Percentiles rank a stretch among this genome's conserved stretches.
These are phyloP conservation scores for Russula vinacea DNA, from an alignment of 768 basidiomycete genomes.

Conservation along the genomic window DNA sequence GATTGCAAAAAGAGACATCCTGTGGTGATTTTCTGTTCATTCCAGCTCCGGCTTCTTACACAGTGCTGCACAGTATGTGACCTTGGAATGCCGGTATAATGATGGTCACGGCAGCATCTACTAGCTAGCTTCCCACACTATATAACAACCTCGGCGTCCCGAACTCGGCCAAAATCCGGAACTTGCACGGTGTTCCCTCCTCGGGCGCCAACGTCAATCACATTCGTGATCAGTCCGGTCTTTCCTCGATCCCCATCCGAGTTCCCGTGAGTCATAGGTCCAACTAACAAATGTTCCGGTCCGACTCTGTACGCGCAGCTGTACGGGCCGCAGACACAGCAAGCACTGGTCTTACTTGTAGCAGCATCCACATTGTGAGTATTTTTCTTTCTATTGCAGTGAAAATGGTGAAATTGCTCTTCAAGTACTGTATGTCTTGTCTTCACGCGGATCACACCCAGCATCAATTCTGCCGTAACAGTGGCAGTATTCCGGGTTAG, in stretches of 20 bases:
- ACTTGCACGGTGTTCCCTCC: background rate
- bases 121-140: no score
- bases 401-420: background rate
- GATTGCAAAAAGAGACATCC: no score
- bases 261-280: background rate
- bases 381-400: background rate
- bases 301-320: background rate
- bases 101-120: background rate
- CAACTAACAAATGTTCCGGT: background rate
- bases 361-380: background rate
- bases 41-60: no score
- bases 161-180: no score
- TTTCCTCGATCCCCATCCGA: no score
- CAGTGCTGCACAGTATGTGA: background rate
- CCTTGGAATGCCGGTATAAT: background rate
- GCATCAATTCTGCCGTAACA: background rate
- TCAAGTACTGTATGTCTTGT: background rate
- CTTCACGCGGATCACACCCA: background rate
- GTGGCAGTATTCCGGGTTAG: background rate
- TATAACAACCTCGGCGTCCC: no score
- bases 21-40: no score
- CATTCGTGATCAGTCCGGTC: no score
- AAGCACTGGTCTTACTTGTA: background rate
- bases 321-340: background rate
- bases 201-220: background rate